Evolutionary conservation across 441 rosid species (phyloP).

Genomic region (Lagerstroemia fauriei): DNA sequence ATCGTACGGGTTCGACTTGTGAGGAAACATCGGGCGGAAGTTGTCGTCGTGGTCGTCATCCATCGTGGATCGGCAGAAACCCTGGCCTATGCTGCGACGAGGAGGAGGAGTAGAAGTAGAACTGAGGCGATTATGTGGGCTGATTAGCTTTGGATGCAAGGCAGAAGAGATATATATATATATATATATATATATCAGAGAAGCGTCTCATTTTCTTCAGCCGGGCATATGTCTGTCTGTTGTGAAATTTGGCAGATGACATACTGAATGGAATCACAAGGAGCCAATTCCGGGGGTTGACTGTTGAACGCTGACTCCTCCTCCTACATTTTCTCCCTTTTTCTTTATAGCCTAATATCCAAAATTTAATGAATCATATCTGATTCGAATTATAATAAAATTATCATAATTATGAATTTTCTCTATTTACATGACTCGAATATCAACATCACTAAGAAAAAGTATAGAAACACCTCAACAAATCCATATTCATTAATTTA

Average conservation of each 20-base stretch:
- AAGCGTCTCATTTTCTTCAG: neutral
- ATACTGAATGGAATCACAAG: neutral
- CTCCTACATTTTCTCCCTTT: neutral
- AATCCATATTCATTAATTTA: no score
- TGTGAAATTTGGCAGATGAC: slow-evolving; percentile 2
- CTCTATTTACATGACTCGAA: no score
- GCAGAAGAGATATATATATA: no score
- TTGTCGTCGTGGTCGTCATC: slow-evolving; percentile 14
- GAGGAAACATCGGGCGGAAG: slow-evolving; percentile 2
- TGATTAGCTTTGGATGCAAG: neutral
- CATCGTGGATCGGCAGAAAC: slow-evolving; percentile 3
- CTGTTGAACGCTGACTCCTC: slow-evolving; percentile 21
- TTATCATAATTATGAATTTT: no score
- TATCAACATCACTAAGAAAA: no score
- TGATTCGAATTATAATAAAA: no score
- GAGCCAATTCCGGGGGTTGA: slow-evolving; percentile 13
- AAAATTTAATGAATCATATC: neutral
- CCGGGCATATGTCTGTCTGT: neutral
- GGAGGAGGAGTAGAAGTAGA: neutral
- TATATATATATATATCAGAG: neutral
- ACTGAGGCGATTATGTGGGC: neutral
- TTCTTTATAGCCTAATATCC: neutral
- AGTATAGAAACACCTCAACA: no score
- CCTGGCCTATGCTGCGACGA: neutral
- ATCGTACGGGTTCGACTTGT: neutral